These are phyloP conservation scores for Calophaca sinica DNA, from an alignment of 306 rosid species.

Conservation along the genomic window DNA sequence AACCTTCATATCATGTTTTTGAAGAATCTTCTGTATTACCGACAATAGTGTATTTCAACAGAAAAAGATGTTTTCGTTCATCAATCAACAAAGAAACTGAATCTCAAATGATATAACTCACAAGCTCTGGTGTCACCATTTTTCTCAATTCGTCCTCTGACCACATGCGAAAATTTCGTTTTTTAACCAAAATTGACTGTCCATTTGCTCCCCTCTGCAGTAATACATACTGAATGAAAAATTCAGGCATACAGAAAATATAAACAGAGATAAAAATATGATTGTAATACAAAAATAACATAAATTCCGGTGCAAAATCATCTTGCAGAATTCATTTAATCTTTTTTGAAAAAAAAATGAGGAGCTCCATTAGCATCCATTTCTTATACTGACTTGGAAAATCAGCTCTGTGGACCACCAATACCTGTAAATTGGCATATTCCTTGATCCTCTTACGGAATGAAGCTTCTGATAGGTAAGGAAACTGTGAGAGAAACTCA, in stretches of 20 bases:
- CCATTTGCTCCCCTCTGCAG: slow-evolving; percentile 82
- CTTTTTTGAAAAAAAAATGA: neutral
- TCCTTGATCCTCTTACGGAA: slow-evolving; percentile 84
- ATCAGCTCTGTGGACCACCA: slow-evolving; percentile 4
- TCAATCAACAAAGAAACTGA: slow-evolving; percentile 35
- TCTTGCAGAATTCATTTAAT: neutral
- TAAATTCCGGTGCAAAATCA: slow-evolving; percentile 15
- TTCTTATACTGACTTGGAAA: neutral
- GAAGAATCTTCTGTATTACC: slow-evolving; percentile 19
- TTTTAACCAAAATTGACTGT: slow-evolving; percentile 80
- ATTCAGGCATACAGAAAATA: slow-evolving; percentile 46
- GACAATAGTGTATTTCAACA: slow-evolving; percentile 34
- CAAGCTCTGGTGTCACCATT: slow-evolving; percentile 95
- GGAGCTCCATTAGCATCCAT: slow-evolving; percentile 27
- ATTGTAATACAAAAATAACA: neutral
- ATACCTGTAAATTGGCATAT: slow-evolving; percentile 85
- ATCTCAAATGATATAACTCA: slow-evolving; percentile 54
- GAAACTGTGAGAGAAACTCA: slow-evolving; percentile 79
- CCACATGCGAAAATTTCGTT: slow-evolving; percentile 82
- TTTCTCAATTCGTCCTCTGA: slow-evolving; percentile 83
- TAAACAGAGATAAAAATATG: neutral
- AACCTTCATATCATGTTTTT: slow-evolving; percentile 15
- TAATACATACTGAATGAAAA: slow-evolving; percentile 48
- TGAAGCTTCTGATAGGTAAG: slow-evolving; percentile 80
- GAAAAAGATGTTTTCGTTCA: slow-evolving; percentile 8